Evolutionary conservation across 371 early-diverging fungal genomes (phyloP).

Genomic region (Haplosporangium sp.): DNA sequence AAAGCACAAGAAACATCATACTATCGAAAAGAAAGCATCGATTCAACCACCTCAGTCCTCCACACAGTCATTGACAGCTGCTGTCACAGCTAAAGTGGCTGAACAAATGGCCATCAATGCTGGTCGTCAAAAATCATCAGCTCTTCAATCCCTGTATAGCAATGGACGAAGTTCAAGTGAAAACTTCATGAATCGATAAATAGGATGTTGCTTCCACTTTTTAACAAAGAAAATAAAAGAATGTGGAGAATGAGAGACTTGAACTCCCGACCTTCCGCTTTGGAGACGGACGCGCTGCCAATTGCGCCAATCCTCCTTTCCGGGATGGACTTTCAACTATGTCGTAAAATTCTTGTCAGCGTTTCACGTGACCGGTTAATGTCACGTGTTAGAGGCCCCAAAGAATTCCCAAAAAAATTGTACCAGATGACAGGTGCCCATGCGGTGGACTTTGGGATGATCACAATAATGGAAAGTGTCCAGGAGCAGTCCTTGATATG

Average conservation of each 20-base stretch:
- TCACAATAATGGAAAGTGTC: too few species aligned
- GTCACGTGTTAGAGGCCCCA: too few species aligned
- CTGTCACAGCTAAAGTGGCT: constrained; percentile 65
- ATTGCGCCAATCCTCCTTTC: constrained; percentile 64
- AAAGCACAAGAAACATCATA: constrained; percentile 41
- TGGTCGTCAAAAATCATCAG: constrained; percentile 37
- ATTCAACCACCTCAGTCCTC: constrained; percentile 13
- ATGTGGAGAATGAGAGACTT: constrained; percentile 67
- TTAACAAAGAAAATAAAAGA: constrained; percentile 11
- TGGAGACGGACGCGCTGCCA: constrained; percentile 76
- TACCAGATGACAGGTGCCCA: too few species aligned
- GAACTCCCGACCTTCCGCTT: constrained; percentile 77
- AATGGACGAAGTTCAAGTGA: constrained; percentile 28
- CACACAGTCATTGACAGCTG: constrained; percentile 60
- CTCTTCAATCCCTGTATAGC: constrained; percentile 45
- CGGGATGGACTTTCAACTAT: too few species aligned
- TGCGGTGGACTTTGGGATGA: constrained; percentile 29
- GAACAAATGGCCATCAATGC: constrained; percentile 66
- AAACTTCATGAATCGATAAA: constrained; percentile 51
- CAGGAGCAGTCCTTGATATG: too few species aligned
- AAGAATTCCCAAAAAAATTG: too few species aligned
- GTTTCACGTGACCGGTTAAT: too few species aligned
- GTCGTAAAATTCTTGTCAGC: too few species aligned
- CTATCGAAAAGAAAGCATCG: constrained; percentile 2
- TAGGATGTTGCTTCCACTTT: not conserved